Evolutionary conservation across 2,329 filamentous ascomycete species (phyloP).

Genomic region (Clarireedia monteithiana): DNA sequence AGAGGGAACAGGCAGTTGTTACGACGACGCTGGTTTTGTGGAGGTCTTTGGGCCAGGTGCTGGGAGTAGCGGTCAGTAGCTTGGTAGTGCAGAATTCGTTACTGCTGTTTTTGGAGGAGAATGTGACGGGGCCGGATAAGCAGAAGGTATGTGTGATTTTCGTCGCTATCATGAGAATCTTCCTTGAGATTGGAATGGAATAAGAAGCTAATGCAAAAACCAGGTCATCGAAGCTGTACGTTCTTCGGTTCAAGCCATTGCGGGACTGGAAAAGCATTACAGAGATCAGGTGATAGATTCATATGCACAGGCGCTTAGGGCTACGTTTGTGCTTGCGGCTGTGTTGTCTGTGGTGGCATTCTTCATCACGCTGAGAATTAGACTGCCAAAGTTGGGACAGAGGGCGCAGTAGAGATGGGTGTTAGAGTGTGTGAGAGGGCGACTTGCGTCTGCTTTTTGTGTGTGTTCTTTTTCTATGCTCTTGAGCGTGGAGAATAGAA

Average conservation of each 20-base stretch:
- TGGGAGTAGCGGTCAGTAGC: slow-evolving; percentile 66
- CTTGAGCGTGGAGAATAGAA: too few species aligned
- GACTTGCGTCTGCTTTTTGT: background rate
- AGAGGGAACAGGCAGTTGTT: slow-evolving; percentile 58
- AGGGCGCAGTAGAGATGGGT: slow-evolving; percentile 30
- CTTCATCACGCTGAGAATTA: slow-evolving; percentile 42
- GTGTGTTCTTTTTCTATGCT: too few species aligned
- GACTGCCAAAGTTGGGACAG: slow-evolving; percentile 44
- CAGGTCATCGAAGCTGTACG: slow-evolving; percentile 44
- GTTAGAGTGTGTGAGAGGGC: background rate
- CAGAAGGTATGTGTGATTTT: slow-evolving; percentile 28
- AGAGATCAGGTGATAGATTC: slow-evolving; percentile 46
- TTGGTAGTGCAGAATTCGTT: slow-evolving; percentile 68
- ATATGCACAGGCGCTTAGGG: slow-evolving; percentile 43
- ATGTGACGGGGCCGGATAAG: slow-evolving; percentile 53
- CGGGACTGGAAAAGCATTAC: slow-evolving; percentile 36
- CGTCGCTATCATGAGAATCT: background rate
- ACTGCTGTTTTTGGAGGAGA: slow-evolving; percentile 46
- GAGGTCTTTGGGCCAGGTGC: slow-evolving; percentile 62
- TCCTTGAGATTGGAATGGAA: too few species aligned
- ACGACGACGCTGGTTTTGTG: slow-evolving; percentile 65
- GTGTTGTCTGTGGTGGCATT: slow-evolving; percentile 41
- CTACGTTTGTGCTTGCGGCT: slow-evolving; percentile 36
- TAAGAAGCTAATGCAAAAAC: slow-evolving; percentile 1
- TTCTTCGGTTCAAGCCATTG: slow-evolving; percentile 46